Percentiles rank a stretch among this genome's conserved stretches.
phyloP scores from a whole-genome alignment of 2,329 filamentous ascomycete species.

The Fusarium falciforme region DNA sequence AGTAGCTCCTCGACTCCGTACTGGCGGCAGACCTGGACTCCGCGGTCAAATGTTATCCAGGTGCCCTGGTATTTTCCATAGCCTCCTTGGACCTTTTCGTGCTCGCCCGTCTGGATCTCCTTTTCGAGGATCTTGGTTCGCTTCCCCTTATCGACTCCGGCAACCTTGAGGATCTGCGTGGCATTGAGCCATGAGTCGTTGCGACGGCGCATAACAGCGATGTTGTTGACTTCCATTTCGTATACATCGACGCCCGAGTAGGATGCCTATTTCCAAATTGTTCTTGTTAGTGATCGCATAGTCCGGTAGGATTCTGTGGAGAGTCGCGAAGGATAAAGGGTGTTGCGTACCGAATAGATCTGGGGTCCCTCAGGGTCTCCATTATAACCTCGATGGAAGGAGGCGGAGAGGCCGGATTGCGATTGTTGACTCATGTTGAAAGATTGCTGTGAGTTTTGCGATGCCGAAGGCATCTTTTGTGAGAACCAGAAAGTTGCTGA shows the following conservation, averaged over 20 bases:
- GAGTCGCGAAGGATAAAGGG: not conserved
- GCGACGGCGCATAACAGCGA: slow-evolving; percentile 95
- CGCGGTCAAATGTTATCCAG: slow-evolving; percentile 95
- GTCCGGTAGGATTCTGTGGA: not conserved
- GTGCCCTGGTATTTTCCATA: slow-evolving; percentile 99
- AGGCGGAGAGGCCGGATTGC: slow-evolving; percentile 53
- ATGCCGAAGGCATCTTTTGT: slow-evolving; percentile 54
- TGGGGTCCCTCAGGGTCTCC: slow-evolving; percentile 59
- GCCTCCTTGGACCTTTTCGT: slow-evolving; percentile 98
- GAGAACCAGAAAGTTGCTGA: not conserved
- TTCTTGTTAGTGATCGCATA: slow-evolving; percentile 29
- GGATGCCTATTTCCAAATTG: slow-evolving; percentile 68
- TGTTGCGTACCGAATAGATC: slow-evolving; percentile 69
- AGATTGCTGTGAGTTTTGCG: slow-evolving; percentile 67
- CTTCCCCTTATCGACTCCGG: slow-evolving; percentile 96
- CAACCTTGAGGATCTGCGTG: slow-evolving; percentile 97
- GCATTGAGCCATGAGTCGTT: slow-evolving; percentile 98
- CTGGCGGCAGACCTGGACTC: slow-evolving; percentile 88
- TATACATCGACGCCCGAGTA: slow-evolving; percentile 98
- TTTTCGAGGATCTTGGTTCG: slow-evolving; percentile 98
- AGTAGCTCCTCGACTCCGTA: slow-evolving; percentile 82
- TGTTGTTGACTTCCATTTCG: slow-evolving; percentile 95
- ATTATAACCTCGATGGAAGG: slow-evolving; percentile 51
- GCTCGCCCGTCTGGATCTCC: slow-evolving; percentile 94
- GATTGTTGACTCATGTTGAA: slow-evolving; percentile 68